Evolutionary conservation across 78 protist species (phyloP), one percentile per base, ranked within the genome.

Genomic region (Dictyostelium firmibasis): DNA sequence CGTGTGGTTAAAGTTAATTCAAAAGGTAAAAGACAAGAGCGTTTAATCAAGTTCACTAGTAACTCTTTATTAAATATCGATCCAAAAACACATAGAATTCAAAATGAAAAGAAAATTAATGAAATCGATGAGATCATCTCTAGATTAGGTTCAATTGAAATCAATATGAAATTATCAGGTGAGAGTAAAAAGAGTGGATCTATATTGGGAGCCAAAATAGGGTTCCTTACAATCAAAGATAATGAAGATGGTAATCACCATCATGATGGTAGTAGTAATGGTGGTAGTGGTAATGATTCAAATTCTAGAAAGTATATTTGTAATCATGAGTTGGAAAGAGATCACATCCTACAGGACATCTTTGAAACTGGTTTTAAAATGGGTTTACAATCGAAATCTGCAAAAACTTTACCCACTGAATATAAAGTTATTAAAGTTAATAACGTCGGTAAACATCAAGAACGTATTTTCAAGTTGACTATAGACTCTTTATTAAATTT

Each of bases 61-160:
- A 91, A 89, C 27, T 95, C 97, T 0, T 1, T 95, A 0, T 76
- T 95, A n/a, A 95, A 95, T 76, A 95, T 95, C 50, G 97, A 95
- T 64, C 96, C 96, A 83, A 84, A 83, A 31, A 76, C 97, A 27
- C 41, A 79, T 23, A 41, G 84, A 35, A 91, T 95, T 57, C 85
- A 81, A 43, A 91, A 95, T 82, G 97, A 95, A 83, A 79, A 83
- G 72, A 75, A 69, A 47, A 92, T 95, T 14, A 78, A 85, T 31
- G 91, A 95, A 29, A 95, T 95, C 50, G 86, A 76, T 57, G 95
- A 91, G 25, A 92, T 95, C 20, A 35, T 77, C 11, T 86, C 83
- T 0, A 41, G 83, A 31, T 29, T 60, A 2, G 86, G 89, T n/a
- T 81, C 94, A 27, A 44, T 81, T 70, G 87, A 89, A 69, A 89